Evolutionary conservation across 2,329 filamentous ascomycete species (phyloP), one percentile per base, ranked within the genome.

Genomic region (Hypomyces rosellus): DNA sequence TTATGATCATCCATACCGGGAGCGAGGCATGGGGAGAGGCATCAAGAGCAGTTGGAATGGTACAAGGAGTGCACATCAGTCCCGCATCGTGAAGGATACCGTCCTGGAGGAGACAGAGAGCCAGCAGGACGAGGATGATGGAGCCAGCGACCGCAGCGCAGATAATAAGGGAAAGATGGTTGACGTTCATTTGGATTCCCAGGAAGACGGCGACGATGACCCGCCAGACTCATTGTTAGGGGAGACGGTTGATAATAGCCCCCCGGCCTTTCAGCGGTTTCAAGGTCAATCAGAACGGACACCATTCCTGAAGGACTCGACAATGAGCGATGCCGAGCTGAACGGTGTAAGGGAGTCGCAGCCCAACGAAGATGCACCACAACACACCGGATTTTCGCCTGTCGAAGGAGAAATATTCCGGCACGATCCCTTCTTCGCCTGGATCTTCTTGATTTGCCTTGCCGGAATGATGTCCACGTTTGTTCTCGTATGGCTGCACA

Each of bases 371-470:
- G 64, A 63, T 5, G 63, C 66, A 15, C 60, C 66, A 1, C 55
- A 63, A 11, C 64, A 71, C 15, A 62, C 67, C 2, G 66, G 79
- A 0, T 74, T 83, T 33, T 74, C 80, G 20, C 72, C 78, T 11
- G 73, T 81, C 4, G 77, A 84, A 38, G 77, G 78, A 45, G 86
- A 91, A 61, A 78, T 87, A 18, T 89, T 89, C 53, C 78, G 80
- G 45, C 89, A 97, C 65, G 93, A 99, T 67, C 77, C 85, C 5
- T 95, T 97, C 70, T 99, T 93, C 77, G 89, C 88, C 4, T 91
- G 89, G 69, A 76, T 96, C 40, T 99, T 91, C 65, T 72, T 95
- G 44, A 93, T 97, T 60, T 84, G 84, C 34, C 72, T 95, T 48
- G 90, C 88, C 42, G 86, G 86, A 37, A 80, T 97, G 63, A 81